These are phyloP conservation scores for Solanum chacoense DNA, from an alignment of 305 asterid genomes.

Conservation along the genomic window DNA sequence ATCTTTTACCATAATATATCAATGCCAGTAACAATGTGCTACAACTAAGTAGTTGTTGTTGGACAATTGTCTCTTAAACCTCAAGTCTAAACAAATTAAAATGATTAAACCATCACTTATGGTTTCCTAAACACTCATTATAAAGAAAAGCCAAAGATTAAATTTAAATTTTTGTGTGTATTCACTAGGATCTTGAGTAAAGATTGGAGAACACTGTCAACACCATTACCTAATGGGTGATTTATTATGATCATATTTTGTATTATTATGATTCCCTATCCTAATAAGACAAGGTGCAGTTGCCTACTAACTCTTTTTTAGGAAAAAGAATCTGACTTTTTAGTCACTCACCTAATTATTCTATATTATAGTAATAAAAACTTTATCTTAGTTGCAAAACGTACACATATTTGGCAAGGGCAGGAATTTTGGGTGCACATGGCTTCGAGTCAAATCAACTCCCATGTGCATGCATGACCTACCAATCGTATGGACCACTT, in stretches of 20 bases:
- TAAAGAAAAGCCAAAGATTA: not conserved
- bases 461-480: conserved; percentile 17
- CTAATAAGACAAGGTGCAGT: not conserved
- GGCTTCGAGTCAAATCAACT: not conserved
- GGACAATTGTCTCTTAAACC: not conserved
- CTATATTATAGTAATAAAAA: not conserved
- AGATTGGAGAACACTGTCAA: not conserved
- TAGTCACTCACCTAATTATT: not conserved
- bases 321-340: conserved; percentile 3
- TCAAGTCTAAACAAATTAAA: not conserved
- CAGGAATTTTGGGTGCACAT: conserved; percentile 1
- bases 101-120: not conserved
- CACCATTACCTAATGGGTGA: not conserved
- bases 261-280: not conserved
- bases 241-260: not conserved
- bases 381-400: not conserved
- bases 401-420: not conserved
- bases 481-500: not conserved
- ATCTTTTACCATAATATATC: not conserved
- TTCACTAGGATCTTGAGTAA: not conserved
- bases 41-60: not conserved
- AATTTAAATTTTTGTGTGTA: not conserved
- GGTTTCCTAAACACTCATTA: not conserved
- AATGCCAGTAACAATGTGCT: not conserved
- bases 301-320: not conserved